Conservation (phyloP, 306 rosid genomes). For the Lathyrus aphaca region DNA sequence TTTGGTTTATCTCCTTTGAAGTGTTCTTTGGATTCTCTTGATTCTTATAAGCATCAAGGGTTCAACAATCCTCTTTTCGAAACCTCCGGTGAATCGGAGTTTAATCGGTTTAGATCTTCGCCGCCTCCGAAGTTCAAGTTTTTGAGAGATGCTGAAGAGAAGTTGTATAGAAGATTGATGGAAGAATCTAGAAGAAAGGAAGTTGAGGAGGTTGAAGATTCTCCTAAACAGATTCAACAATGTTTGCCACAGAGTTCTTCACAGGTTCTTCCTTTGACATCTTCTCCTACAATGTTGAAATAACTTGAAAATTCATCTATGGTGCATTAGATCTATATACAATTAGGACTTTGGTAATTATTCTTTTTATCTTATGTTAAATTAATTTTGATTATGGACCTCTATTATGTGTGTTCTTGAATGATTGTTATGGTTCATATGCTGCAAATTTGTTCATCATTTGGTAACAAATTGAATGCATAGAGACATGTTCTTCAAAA, state of each 20-base stretch:
- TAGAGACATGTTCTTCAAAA: constrained; percentile 41
- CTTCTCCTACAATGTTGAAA: constrained; percentile 67
- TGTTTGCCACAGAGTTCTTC: constrained; percentile 64
- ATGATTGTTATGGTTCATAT: constrained; percentile 42
- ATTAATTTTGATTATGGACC: constrained; percentile 28
- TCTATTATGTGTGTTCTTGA: constrained; percentile 29
- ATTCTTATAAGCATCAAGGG: constrained; percentile 62
- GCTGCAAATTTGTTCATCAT: constrained; percentile 36
- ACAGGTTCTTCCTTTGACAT: constrained; percentile 83
- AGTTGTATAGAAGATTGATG: constrained; percentile 58
- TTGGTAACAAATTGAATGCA: constrained; percentile 47
- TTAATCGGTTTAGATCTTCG: constrained; percentile 65
- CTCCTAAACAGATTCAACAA: constrained; percentile 29
- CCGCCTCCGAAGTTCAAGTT: constrained; percentile 91
- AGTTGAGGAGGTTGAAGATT: constrained; percentile 32
- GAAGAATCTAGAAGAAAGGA: constrained; percentile 68
- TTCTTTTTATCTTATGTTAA: constrained; percentile 24
- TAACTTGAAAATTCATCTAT: constrained; percentile 47
- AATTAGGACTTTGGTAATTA: constrained; percentile 39
- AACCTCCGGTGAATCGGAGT: constrained; percentile 57
- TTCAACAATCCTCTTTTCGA: constrained; percentile 92
- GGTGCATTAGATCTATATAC: constrained; percentile 50
- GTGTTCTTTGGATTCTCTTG: constrained; percentile 52
- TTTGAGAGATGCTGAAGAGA: constrained; percentile 89
- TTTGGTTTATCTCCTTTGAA: constrained; percentile 50